Percentiles rank a stretch among this genome's conserved stretches.
These are phyloP conservation scores for Metschnikowia cerradonensis DNA, from an alignment of 805 yeast genomes.

Conservation along the genomic window DNA sequence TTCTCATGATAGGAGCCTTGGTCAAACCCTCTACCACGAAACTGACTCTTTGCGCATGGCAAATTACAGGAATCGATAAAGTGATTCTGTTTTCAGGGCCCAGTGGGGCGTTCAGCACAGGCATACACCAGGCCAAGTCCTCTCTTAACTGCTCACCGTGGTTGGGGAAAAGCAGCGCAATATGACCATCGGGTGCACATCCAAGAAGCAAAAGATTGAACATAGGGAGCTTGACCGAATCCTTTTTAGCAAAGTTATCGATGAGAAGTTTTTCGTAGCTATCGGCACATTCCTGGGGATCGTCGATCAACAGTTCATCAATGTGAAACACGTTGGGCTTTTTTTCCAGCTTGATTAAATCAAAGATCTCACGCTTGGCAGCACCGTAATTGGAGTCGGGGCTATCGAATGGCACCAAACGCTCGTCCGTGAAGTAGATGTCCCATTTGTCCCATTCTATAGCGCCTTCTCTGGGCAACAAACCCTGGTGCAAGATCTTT, in stretches of 20 bases:
- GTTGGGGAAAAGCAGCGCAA: slow-evolving; percentile 93
- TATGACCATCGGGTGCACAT: slow-evolving; percentile 98
- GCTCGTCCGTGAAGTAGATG: slow-evolving; percentile 92
- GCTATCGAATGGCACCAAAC: slow-evolving; percentile 83
- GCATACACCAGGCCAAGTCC: slow-evolving; percentile 90
- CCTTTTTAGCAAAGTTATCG: slow-evolving; percentile 91
- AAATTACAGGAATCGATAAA: slow-evolving; percentile 87
- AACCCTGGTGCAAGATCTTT: slow-evolving; percentile 81
- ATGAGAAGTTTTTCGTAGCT: slow-evolving; percentile 82
- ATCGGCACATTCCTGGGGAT: slow-evolving; percentile 93
- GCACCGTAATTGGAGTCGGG: slow-evolving; percentile 87
- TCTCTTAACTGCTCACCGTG: slow-evolving; percentile 82
- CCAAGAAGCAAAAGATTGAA: slow-evolving; percentile 89
- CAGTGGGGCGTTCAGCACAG: slow-evolving; percentile 86
- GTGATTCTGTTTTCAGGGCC: slow-evolving; percentile 87
- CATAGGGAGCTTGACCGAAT: slow-evolving; percentile 91
- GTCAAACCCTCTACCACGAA: slow-evolving; percentile 96
- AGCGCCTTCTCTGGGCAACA: slow-evolving; percentile 62
- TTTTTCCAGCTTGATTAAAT: slow-evolving; percentile 50
- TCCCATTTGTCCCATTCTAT: slow-evolving; percentile 95
- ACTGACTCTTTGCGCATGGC: slow-evolving; percentile 88
- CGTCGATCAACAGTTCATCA: slow-evolving; percentile 67
- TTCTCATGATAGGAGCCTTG: slow-evolving; percentile 86
- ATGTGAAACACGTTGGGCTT: slow-evolving; percentile 79
- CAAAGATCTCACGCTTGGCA: slow-evolving; percentile 78